Percentiles rank a stretch among this genome's conserved stretches.
These are phyloP conservation scores for Podaxis sp. DNA, from an alignment of 768 basidiomycete species.

Conservation along the genomic window DNA sequence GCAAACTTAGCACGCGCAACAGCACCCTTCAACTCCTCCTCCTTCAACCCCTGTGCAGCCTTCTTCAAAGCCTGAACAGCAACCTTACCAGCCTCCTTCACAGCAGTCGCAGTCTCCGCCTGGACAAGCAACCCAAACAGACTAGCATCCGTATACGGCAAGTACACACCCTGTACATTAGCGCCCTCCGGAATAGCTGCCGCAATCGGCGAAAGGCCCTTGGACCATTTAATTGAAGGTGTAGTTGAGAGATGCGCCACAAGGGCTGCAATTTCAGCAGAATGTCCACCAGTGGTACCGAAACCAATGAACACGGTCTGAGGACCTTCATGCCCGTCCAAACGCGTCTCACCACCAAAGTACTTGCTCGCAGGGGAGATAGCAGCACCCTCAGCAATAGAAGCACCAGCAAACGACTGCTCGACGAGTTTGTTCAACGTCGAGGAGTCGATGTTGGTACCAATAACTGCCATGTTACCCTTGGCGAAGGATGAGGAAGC, in stretches of 20 bases:
- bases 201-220: constrained; percentile 68
- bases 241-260: constrained; percentile 77
- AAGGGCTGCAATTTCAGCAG: constrained; percentile 76
- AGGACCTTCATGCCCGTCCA: constrained; percentile 56
- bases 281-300: constrained; percentile 64
- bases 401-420: constrained; percentile 52
- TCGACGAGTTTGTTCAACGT: constrained; percentile 71
- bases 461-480: constrained; percentile 82
- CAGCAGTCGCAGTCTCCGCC: constrained; percentile 57
- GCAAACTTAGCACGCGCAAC: constrained; percentile 87
- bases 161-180: constrained; percentile 69
- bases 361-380: constrained; percentile 39
- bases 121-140: constrained; percentile 83
- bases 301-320: constrained; percentile 89
- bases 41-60: constrained; percentile 55
- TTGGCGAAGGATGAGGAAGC: constrained; percentile 73
- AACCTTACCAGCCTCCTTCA: constrained; percentile 67
- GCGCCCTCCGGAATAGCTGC: constrained; percentile 55
- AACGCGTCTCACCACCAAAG: constrained; percentile 86
- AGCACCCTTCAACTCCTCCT: constrained; percentile 77
- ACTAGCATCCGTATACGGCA: constrained; percentile 90
- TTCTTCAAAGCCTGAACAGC: constrained; percentile 68
- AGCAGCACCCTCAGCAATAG: constrained; percentile 33
- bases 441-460: constrained; percentile 78
- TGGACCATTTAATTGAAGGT: constrained; percentile 85